Base-by-base conservation (phyloP, 202 grass and related monocot genomes). In the Zizania palustris region DNA sequence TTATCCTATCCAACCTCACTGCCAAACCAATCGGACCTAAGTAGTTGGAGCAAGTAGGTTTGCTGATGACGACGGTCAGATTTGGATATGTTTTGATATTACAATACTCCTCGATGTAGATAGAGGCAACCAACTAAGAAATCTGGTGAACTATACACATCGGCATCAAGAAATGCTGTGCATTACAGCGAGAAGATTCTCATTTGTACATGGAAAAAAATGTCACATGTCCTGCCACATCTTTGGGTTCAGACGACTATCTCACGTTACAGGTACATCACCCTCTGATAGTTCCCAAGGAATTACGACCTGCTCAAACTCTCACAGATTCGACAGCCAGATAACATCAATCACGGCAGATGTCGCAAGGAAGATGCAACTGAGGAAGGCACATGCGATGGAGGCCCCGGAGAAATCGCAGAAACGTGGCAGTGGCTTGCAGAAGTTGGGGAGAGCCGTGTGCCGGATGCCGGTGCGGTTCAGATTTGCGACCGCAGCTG, bases 391-490 rank as follows among this genome's bases (percentile, higher is more conserved):
- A 7, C 87, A 81, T 37, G 63, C 65, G 66, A 97, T 87, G 62
- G 93, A 93, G 67, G 71, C 72, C 21, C 88, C 88, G 36, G 89
- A 89, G 56, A 69, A 55, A 65, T 91, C 48, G 86, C 93, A 93
- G 80, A 93, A 97, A 65, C 84, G 85, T 60, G 63, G 76, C 90
- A 97, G 67, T 0, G 88, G 85, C 76, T 89, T 91, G 79, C 90
- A 97, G 71, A 97, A 89, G 81, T 93, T 81, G 46, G 93, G 88
- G 50, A 97, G 83, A 0, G 88, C 69, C 6, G 85, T 81, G 73
- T 97, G 90, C 54, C 28, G 80, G 77, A 97, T 78, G 13, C 90
- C 90, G 3, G 86, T 89, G 68, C 90, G 91, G 77, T 97, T 93
- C 75, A 97, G 40, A 36, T 97, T 89, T 5, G 85, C 76, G n/a